A percentile compares a stretch with the other conserved stretches of the same genome.
phyloP scores from a whole-genome alignment of 2,329 filamentous ascomycete genomes.

The Cryphonectria nitschkei region DNA sequence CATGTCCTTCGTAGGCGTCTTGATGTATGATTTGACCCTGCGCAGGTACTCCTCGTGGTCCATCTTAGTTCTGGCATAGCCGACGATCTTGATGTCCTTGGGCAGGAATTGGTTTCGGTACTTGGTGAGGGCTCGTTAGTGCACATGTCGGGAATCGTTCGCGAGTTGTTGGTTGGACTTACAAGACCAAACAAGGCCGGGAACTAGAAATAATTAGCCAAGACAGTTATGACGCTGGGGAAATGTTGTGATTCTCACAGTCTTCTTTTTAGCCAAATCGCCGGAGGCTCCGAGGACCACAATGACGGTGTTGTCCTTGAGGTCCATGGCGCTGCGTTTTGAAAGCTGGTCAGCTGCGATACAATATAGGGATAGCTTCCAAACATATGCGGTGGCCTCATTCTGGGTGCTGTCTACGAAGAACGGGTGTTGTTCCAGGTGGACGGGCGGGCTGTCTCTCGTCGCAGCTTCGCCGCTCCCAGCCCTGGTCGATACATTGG shows the following conservation, averaged over 20 bases:
- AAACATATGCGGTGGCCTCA: not conserved
- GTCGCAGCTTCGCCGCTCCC: not conserved
- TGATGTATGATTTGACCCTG: conserved; percentile 97
- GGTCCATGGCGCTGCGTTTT: conserved; percentile 75
- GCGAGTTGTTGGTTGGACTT: conserved; percentile 50
- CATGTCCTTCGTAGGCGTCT: conserved; percentile 95
- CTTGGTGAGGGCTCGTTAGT: conserved; percentile 51
- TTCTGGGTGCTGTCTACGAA: not conserved
- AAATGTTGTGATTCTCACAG: conserved; percentile 58
- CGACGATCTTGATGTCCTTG: conserved; percentile 94
- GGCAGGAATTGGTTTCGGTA: conserved; percentile 99
- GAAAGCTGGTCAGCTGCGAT: conserved; percentile 40
- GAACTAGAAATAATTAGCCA: conserved; percentile 64
- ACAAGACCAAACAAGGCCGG: conserved; percentile 96
- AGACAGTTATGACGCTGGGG: conserved; percentile 26
- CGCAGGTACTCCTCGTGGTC: conserved; percentile 94
- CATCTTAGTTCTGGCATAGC: conserved; percentile 99
- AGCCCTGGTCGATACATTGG: not conserved
- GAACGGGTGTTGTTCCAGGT: not conserved
- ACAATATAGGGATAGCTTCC: not conserved
- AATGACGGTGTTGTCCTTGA: conserved; percentile 98
- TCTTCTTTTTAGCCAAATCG: conserved; percentile 99
- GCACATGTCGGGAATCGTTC: conserved; percentile 5
- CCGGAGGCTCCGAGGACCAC: conserved; percentile 96
- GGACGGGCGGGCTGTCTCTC: not conserved